Conservation (phyloP, 2,329 filamentous ascomycete species). For the Hyphodiscus sp. region DNA sequence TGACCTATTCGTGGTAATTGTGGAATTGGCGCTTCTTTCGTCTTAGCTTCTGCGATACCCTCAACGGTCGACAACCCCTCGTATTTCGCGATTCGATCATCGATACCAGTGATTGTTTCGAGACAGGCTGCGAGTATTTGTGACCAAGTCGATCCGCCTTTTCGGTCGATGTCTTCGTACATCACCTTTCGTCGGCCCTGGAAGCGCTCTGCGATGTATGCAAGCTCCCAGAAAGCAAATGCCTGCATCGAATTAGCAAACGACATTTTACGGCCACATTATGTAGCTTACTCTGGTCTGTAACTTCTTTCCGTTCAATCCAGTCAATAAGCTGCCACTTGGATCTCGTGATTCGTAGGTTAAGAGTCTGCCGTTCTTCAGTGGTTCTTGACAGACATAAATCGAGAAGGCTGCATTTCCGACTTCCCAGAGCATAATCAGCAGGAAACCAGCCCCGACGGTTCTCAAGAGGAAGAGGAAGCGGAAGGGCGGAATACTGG, state of each 20-base stretch:
- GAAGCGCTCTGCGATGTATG: constrained; percentile 69
- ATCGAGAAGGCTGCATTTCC: constrained; percentile 71
- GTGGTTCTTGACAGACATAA: constrained; percentile 73
- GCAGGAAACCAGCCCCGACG: constrained; percentile 55
- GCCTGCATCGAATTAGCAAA: constrained; percentile 39
- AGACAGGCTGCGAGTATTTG: constrained; percentile 69
- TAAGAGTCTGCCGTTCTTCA: constrained; percentile 79
- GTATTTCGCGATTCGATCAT: constrained; percentile 56
- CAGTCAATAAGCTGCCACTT: constrained; percentile 81
- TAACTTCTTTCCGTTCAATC: constrained; percentile 76
- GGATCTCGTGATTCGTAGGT: constrained; percentile 83
- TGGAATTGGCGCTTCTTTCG: constrained; percentile 4
- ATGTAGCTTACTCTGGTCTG: constrained; percentile 54
- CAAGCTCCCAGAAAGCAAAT: constrained; percentile 89
- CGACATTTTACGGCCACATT: not conserved
- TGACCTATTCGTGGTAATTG: constrained; percentile 22
- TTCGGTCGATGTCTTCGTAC: constrained; percentile 80
- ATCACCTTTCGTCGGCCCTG: constrained; percentile 68
- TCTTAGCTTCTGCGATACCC: not conserved
- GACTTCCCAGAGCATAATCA: constrained; percentile 69
- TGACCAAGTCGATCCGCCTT: constrained; percentile 72
- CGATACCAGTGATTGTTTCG: constrained; percentile 60
- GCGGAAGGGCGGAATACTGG: constrained; percentile 50
- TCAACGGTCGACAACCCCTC: constrained; percentile 33
- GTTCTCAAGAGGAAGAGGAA: constrained; percentile 50